Conservation (phyloP, 192 early-diverging fungal species). For the Dissophora globulifera region DNA sequence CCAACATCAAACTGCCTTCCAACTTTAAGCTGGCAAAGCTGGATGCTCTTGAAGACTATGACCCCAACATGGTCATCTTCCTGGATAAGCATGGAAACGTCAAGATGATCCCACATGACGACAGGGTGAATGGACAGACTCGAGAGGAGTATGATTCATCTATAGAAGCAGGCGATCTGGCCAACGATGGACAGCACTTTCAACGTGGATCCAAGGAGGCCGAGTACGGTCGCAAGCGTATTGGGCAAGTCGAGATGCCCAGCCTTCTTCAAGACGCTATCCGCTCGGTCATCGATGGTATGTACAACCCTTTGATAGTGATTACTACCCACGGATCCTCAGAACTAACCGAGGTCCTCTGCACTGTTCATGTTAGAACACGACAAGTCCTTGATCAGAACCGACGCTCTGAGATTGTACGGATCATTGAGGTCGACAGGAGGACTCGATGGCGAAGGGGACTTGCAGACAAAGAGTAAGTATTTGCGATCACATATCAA, state of each 20-base stretch:
- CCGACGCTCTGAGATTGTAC: constrained; percentile 63
- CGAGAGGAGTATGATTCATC: constrained; percentile 17
- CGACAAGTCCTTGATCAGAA: constrained; percentile 58
- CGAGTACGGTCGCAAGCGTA: constrained; percentile 50
- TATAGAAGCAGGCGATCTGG: background rate
- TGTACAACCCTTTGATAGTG: background rate
- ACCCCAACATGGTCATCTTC: constrained; percentile 52
- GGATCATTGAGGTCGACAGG: constrained; percentile 64
- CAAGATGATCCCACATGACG: constrained; percentile 43
- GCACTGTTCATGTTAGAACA: constrained; percentile 22
- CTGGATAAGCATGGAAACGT: constrained; percentile 49
- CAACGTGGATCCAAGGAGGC: constrained; percentile 48
- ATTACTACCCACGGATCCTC: too few relatives aligned
- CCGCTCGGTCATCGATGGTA: constrained; percentile 30
- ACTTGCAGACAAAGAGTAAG: constrained; percentile 30
- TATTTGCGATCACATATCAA: background rate
- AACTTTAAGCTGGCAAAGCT: constrained; percentile 30
- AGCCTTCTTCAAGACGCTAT: constrained; percentile 40
- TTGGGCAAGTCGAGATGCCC: constrained; percentile 48
- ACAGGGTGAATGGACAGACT: constrained; percentile 38
- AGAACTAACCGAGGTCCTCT: too few relatives aligned
- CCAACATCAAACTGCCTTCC: constrained; percentile 19
- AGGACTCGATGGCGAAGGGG: constrained; percentile 28
- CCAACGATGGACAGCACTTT: background rate
- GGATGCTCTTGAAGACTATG: constrained; percentile 17